phyloP scores from a whole-genome alignment of 2,329 filamentous ascomycete species.

The Alternaria sp. region DNA sequence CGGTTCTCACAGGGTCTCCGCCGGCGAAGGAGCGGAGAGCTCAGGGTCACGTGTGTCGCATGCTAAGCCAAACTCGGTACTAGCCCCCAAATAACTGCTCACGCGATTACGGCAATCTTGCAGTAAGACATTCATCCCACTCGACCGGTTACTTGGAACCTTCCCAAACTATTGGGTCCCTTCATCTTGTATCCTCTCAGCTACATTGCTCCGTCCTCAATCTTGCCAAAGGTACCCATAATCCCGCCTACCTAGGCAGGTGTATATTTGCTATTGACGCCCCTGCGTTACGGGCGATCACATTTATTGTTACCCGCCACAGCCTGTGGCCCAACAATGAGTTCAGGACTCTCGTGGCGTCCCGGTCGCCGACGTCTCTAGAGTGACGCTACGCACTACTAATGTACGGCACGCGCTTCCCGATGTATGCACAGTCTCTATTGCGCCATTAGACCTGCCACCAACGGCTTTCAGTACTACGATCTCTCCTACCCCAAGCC shows the following conservation, averaged over 20 bases:
- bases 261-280: constrained; percentile 16
- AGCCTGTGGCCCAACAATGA: constrained; percentile 14
- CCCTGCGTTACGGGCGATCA: constrained; percentile 18
- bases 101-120: constrained; percentile 5
- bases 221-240: constrained; percentile 8
- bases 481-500: constrained; percentile 18
- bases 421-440: constrained; percentile 3
- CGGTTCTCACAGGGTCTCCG: constrained; percentile 1
- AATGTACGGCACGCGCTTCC: neutral
- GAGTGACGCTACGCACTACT: neutral
- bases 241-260: constrained; percentile 8
- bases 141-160: neutral
- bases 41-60: neutral
- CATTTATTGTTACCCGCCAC: constrained; percentile 15
- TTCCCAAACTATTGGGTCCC: neutral
- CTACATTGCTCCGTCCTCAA: neutral
- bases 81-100: neutral
- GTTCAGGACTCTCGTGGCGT: constrained; percentile 15
- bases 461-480: constrained; percentile 30
- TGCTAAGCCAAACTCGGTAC: neutral
- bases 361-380: constrained; percentile 23
- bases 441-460: constrained; percentile 11
- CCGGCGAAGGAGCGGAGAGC: neutral
- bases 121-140: constrained; percentile 17
- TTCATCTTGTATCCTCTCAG: neutral